Conservation (phyloP, 495 filamentous ascomycete genomes). For the Aspergillus sclerotiicarbonarius region DNA sequence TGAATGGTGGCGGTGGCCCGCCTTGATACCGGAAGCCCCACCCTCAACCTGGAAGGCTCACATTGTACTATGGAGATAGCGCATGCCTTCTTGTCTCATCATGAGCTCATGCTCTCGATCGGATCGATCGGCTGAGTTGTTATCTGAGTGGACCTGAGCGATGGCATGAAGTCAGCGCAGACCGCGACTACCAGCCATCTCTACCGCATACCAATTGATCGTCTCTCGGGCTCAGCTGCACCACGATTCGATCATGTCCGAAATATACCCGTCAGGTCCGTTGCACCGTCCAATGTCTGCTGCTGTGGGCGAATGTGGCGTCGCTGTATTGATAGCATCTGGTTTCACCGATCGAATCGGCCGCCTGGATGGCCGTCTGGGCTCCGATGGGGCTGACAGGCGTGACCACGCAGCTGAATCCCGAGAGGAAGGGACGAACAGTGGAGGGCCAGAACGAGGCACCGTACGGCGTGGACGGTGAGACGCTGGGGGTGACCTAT, state of each 20-base stretch:
- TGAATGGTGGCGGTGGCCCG: background rate
- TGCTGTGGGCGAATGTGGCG: background rate
- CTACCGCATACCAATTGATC: background rate
- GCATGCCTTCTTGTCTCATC: background rate
- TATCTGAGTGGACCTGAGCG: background rate
- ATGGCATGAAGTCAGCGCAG: background rate
- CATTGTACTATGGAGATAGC: no score
- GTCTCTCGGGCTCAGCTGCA: background rate
- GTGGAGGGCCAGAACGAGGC: conserved; percentile 3
- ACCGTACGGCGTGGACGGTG: background rate
- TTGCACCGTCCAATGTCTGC: conserved; percentile 4
- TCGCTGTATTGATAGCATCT: background rate
- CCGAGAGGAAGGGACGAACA: background rate
- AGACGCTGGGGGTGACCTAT: background rate
- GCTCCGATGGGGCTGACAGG: background rate
- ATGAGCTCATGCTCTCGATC: background rate
- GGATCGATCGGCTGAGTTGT: background rate
- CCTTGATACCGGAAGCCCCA: background rate
- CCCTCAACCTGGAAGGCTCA: background rate
- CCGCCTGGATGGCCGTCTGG: background rate
- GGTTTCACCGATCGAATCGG: background rate
- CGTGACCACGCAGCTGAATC: background rate
- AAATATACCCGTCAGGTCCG: background rate
- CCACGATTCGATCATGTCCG: background rate
- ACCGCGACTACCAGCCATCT: background rate